Conservation (phyloP, 129 eudicot genomes). For the Glebionis coronaria region DNA sequence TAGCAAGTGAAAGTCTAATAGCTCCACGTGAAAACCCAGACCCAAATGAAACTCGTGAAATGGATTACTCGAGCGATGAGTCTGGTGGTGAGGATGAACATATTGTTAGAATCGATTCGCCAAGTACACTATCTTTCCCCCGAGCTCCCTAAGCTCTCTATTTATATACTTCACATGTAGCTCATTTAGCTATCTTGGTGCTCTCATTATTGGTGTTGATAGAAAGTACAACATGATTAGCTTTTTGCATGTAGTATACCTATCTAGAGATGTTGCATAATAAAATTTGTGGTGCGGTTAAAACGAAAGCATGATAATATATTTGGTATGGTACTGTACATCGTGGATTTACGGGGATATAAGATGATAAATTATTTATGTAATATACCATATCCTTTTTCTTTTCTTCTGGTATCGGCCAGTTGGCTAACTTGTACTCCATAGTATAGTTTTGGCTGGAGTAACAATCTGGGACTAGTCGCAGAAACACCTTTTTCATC, state of each 20-base stretch:
- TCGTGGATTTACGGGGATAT: too few species aligned
- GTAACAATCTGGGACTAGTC: too few species aligned
- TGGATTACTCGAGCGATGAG: constrained; percentile 73
- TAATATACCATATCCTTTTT: too few species aligned
- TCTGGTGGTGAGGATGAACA: constrained; percentile 85
- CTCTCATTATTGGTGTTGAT: neutral
- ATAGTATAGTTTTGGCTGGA: too few species aligned
- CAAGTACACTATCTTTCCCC: constrained; percentile 72
- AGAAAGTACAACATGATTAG: constrained; percentile 4
- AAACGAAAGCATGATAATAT: too few species aligned
- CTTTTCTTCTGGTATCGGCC: too few species aligned
- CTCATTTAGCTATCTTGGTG: neutral
- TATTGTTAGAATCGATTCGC: constrained; percentile 78
- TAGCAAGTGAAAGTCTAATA: neutral
- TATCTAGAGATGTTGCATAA: too few species aligned
- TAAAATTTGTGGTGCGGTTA: too few species aligned
- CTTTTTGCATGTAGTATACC: neutral
- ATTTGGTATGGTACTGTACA: too few species aligned
- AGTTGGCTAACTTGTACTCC: too few species aligned
- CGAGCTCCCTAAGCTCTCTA: constrained; percentile 32
- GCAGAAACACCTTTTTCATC: too few species aligned
- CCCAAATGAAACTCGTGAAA: constrained; percentile 20
- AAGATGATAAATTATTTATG: too few species aligned
- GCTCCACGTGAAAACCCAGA: constrained; percentile 18
- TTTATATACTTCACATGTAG: neutral